Conservation (phyloP, 2,329 filamentous ascomycete genomes). For the Colletotrichum orchidophilum region DNA sequence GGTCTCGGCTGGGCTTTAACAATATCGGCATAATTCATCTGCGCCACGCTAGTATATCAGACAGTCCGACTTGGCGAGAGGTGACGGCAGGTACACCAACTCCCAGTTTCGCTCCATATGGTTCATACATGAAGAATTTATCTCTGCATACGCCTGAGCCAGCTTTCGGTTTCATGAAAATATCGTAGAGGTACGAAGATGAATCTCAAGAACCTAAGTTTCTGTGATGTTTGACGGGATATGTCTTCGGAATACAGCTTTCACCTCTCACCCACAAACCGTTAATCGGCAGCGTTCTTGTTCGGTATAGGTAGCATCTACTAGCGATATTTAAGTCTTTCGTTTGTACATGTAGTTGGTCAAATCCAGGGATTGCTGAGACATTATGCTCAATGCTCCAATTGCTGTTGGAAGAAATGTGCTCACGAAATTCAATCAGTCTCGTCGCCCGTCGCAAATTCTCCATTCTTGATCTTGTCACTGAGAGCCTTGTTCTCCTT, state of each 20-base stretch:
- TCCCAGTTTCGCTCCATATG: not conserved
- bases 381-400: not conserved
- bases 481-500: constrained; percentile 44
- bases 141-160: not conserved
- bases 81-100: not conserved
- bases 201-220: too few relatives aligned
- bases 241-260: too few relatives aligned
- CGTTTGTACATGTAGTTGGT: not conserved
- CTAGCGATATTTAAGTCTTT: too few relatives aligned
- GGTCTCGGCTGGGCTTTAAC: constrained; percentile 86
- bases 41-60: not conserved
- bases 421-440: not conserved
- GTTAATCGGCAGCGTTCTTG: too few relatives aligned
- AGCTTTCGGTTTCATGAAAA: accelerated
- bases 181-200: too few relatives aligned
- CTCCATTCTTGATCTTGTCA: constrained; percentile 43
- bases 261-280: too few relatives aligned
- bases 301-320: too few relatives aligned
- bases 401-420: not conserved
- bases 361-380: not conserved
- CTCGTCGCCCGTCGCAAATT: constrained; percentile 40
- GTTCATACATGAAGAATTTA: not conserved
- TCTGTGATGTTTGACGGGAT: too few relatives aligned
- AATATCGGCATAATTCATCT: constrained; percentile 51
- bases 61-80: not conserved